Conservation (phyloP, 148 eudicot species). For the Nyssa sinensis region DNA sequence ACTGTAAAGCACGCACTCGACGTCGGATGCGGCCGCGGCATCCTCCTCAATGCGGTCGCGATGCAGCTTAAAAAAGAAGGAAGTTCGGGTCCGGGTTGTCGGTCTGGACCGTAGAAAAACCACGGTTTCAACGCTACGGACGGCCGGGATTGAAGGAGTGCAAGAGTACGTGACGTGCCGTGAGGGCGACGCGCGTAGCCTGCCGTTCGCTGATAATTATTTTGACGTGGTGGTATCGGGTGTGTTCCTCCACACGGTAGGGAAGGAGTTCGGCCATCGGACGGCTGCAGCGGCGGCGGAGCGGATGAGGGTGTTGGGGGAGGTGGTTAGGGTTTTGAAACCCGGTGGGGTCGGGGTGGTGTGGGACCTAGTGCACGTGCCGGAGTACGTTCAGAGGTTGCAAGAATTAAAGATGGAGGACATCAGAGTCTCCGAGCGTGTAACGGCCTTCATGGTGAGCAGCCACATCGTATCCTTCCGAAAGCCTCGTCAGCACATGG, state of each 20-base stretch:
- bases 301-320: conserved; percentile 71
- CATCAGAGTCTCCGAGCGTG: conserved; percentile 72
- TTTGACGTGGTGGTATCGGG: conserved; percentile 93
- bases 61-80: conserved; percentile 80
- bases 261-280: conserved; percentile 66
- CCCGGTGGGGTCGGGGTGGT: conserved; percentile 85
- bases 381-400: conserved; percentile 71
- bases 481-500: conserved; percentile 62
- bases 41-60: conserved; percentile 84
- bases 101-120: conserved; percentile 53
- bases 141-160: conserved; percentile 75
- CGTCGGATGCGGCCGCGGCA: conserved; percentile 91
- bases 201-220: conserved; percentile 74
- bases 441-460: conserved; percentile 81
- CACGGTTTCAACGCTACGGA: conserved; percentile 53
- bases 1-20: conserved; percentile 76
- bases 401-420: conserved; percentile 82
- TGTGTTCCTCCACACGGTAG: conserved; percentile 58
- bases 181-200: conserved; percentile 71
- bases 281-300: conserved; percentile 76
- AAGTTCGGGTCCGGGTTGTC: conserved; percentile 83
- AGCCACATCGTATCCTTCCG: conserved; percentile 80
- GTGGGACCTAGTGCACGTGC: conserved; percentile 89
- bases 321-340: conserved; percentile 73
- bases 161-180: conserved; percentile 94